A percentile compares a stretch with the other conserved stretches of the same genome.
Conservation (phyloP, 441 rosid species). For the Iberis amara region DNA sequence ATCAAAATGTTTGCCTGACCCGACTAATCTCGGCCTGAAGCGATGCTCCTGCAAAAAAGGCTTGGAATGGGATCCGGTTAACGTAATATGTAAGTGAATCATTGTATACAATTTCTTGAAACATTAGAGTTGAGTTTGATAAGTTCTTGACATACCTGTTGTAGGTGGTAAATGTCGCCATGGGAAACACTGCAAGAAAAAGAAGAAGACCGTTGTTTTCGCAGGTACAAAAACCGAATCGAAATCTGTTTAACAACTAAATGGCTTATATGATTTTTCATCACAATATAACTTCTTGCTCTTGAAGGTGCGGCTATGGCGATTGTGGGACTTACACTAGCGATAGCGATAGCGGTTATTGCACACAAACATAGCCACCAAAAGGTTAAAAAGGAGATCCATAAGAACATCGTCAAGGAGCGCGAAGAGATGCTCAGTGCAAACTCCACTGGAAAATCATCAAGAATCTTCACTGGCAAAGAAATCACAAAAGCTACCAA, state of each 20-base stretch:
- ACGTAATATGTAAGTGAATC: conserved; percentile 40
- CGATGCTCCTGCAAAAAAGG: conserved; percentile 40
- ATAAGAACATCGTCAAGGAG: conserved; percentile 37
- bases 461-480: conserved; percentile 42
- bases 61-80: conserved; percentile 41
- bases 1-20: conserved; percentile 38
- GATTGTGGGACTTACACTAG: conserved; percentile 26
- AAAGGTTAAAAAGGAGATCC: conserved; percentile 26
- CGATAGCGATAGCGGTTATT: conserved; percentile 21
- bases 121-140: not conserved
- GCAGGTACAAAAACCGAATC: conserved; percentile 33
- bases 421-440: conserved; percentile 41
- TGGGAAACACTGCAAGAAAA: conserved; percentile 52
- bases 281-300: not conserved
- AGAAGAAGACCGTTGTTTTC: conserved; percentile 41
- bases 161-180: conserved; percentile 37
- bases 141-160: conserved; percentile 14
- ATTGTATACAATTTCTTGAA: not conserved
- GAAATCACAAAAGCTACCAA: conserved; percentile 42
- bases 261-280: too few species aligned
- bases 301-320: conserved; percentile 41
- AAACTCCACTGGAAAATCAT: conserved; percentile 32
- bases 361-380: conserved; percentile 27
- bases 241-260: not conserved
- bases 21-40: conserved; percentile 8